Conservation (phyloP, 1,139 yeast genomes). For the Hyphopichia wangnamkhiaoensis region DNA sequence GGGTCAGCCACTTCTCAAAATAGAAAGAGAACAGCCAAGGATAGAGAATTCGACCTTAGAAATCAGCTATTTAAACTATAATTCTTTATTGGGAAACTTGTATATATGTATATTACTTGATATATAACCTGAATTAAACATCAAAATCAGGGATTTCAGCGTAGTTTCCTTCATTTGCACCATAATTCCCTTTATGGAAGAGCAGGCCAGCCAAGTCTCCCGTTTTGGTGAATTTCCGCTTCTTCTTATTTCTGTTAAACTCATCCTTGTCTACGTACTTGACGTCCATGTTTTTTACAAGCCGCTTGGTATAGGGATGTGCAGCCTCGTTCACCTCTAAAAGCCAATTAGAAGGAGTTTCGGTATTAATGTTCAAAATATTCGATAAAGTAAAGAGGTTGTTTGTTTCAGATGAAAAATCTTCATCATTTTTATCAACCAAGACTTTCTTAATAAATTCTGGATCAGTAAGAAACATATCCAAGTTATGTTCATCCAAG, state of each 20-base stretch:
- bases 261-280: slow-evolving; percentile 18
- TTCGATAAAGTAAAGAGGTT: slow-evolving; percentile 34
- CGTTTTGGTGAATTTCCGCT: slow-evolving; percentile 11
- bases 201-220: slow-evolving; percentile 8
- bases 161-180: slow-evolving; percentile 29
- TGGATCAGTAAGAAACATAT: slow-evolving; percentile 23
- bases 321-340: slow-evolving; percentile 13
- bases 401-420: slow-evolving; percentile 14
- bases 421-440: slow-evolving; percentile 15
- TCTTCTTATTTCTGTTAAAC: slow-evolving; percentile 13
- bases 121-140: slow-evolving; percentile 13
- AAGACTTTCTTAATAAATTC: slow-evolving; percentile 29
- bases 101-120: slow-evolving; percentile 10
- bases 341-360: slow-evolving; percentile 17
- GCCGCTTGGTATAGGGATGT: slow-evolving; percentile 14
- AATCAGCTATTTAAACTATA: slow-evolving; percentile 42
- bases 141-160: slow-evolving; percentile 38
- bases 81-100: slow-evolving; percentile 4
- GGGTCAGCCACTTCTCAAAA: slow-evolving; percentile 37
- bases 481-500: slow-evolving; percentile 20
- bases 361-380: slow-evolving; percentile 23
- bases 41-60: slow-evolving; percentile 42
- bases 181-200: slow-evolving; percentile 22
- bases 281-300: slow-evolving; percentile 20
- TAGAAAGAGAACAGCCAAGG: slow-evolving; percentile 48